A percentile compares a stretch with the other conserved stretches of the same genome.
Evolutionary conservation across 805 yeast genomes (phyloP).

Genomic region (Starmerella bombicola): DNA sequence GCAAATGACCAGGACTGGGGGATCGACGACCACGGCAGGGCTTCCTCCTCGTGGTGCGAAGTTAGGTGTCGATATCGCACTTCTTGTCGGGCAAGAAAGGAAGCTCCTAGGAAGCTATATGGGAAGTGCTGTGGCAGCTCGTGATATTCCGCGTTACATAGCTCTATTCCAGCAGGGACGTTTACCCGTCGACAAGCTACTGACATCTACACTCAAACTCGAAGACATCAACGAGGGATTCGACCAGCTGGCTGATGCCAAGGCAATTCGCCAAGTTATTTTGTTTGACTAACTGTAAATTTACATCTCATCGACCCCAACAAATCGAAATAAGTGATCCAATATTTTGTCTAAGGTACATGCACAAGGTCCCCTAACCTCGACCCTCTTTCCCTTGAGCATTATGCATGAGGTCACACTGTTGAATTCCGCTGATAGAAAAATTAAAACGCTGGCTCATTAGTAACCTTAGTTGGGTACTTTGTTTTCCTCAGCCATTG

Average conservation of each 20-base stretch:
- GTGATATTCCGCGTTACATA: conserved; percentile 78
- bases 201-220: conserved; percentile 75
- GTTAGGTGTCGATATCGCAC: conserved; percentile 74
- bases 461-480: too few relatives aligned
- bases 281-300: conserved; percentile 1
- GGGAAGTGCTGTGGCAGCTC: conserved; percentile 96
- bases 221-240: conserved; percentile 77
- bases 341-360: too few relatives aligned
- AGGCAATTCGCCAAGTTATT: conserved; percentile 79
- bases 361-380: too few relatives aligned
- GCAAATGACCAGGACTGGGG: conserved; percentile 96
- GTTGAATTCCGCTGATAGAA: too few relatives aligned
- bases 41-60: conserved; percentile 98
- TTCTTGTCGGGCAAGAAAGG: conserved; percentile 97
- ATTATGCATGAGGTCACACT: too few relatives aligned
- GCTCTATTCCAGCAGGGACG: conserved; percentile 69
- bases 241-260: conserved; percentile 85
- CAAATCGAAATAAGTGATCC: too few relatives aligned
- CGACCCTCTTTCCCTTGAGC: too few relatives aligned
- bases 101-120: conserved; percentile 95
- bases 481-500: too few relatives aligned
- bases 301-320: too few relatives aligned
- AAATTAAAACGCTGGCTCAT: too few relatives aligned
- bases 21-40: conserved; percentile 86
- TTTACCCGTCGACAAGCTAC: conserved; percentile 83